These are phyloP conservation scores for Durusdinium trenchii DNA, from an alignment of 73 alveolate species.

Conservation along the genomic window DNA sequence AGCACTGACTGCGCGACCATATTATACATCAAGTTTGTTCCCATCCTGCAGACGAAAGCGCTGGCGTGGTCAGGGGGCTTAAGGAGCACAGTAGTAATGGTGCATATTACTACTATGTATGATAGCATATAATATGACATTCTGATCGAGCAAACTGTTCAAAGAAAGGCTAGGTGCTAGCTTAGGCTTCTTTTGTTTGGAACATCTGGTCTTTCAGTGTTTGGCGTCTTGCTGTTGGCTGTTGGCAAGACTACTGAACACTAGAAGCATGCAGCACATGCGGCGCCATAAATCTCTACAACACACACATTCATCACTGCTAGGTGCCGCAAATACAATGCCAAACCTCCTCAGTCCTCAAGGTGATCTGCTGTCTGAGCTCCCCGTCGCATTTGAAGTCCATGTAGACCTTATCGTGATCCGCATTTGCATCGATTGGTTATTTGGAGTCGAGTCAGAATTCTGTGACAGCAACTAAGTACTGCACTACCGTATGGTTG, in stretches of 20 bases:
- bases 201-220: too few relatives aligned
- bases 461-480: neutral
- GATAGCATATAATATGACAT: neutral
- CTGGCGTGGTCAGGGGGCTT: neutral
- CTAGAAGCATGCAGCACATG: neutral
- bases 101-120: neutral
- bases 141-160: neutral
- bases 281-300: neutral
- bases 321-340: neutral
- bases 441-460: neutral
- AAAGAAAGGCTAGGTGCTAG: neutral
- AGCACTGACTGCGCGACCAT: slow-evolving; percentile 4
- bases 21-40: slow-evolving; percentile 91
- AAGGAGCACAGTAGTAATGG: neutral
- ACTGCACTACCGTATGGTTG: slow-evolving; percentile 76
- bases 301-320: neutral
- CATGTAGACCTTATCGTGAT: slow-evolving; percentile 71
- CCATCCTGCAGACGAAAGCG: slow-evolving; percentile 61
- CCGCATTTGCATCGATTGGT: neutral
- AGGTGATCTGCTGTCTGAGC: slow-evolving; percentile 78
- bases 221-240: too few relatives aligned
- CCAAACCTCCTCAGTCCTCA: slow-evolving; percentile 1
- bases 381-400: slow-evolving; percentile 95
- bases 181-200: neutral
- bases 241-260: too few relatives aligned